phyloP scores from a whole-genome alignment of 1,139 yeast species.

The Pichia sp. region DNA sequence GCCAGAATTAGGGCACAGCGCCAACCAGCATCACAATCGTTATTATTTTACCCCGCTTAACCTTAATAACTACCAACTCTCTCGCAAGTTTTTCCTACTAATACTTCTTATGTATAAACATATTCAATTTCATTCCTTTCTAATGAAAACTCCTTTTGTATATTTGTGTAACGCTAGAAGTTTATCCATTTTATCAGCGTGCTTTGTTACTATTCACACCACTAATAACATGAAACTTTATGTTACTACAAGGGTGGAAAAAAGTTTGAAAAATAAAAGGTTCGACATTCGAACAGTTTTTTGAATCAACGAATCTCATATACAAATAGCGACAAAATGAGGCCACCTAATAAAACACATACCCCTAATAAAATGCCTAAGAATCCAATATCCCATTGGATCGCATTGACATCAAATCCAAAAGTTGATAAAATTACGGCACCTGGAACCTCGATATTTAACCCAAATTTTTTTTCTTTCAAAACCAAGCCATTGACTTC shows the following conservation, averaged over 20 bases:
- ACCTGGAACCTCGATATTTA: constrained; percentile 96
- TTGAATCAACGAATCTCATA: constrained; percentile 66
- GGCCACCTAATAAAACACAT: constrained; percentile 66
- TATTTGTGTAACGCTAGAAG: neutral
- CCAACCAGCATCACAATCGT: neutral
- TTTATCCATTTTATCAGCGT: neutral
- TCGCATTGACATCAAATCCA: constrained; percentile 82
- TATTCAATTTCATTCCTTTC: neutral
- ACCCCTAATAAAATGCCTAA: constrained; percentile 29
- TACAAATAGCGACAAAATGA: constrained; percentile 67
- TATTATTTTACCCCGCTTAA: too few species aligned
- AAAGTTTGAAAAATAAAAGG: too few species aligned
- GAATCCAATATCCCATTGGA: constrained; percentile 62
- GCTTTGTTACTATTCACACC: too few species aligned
- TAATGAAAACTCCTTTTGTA: neutral
- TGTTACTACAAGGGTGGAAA: too few species aligned
- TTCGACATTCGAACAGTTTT: too few species aligned
- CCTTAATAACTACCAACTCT: too few species aligned
- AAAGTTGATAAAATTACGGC: constrained; percentile 93
- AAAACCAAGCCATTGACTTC: constrained; percentile 87
- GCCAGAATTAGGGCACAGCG: too few species aligned
- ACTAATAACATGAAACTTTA: too few species aligned
- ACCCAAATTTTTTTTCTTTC: constrained; percentile 84
- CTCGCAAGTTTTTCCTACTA: neutral
- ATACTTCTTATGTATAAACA: too few species aligned